Base-by-base conservation (phyloP, 2,329 filamentous ascomycete genomes). In the Pseudogymnoascus sp. region DNA sequence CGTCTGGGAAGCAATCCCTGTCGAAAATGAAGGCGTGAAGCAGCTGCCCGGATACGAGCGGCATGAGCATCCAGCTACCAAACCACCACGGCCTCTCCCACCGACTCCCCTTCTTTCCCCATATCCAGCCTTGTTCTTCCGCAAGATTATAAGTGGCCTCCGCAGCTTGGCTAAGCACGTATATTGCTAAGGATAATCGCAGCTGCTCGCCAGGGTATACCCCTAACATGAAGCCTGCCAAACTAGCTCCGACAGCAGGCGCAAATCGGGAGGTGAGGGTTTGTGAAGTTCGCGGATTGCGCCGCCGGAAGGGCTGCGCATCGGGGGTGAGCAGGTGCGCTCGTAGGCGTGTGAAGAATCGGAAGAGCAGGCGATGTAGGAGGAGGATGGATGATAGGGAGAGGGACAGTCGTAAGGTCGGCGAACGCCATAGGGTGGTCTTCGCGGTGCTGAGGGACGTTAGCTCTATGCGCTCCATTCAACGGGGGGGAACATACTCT, bases 101-200 rank as follows among this genome's bases (percentile, higher is more conserved):
- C 69, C 82, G 83, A 64, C 75, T 71, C 12, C 76, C 70, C 5
- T 78, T 81, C 66, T 79, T 80, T 1, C 84, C 84, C 85, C 85
- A 88, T 59, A 88, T 78, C 69, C 82, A 85, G 5, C 87, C 87
- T 42, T 89, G 85, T 48, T 88, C 85, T 71, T 96, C 90, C 4
- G 91, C 81, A 17, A 87, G 80, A 73, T 96, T 96, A 81, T 92
- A 97, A 4, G 84, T 81, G 68, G 93, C 94, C 72, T 99, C 93
- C 38, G 95, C 78, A 1, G 91, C 90, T 59, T 91, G 84, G 67
- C 91, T 93, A 65, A 91, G 80, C 62, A 87, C 80, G 72, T 93
- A 95, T 65, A 97, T 90, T 12, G 91, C 87, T 55, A 94, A 82
- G 0, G 90, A 91, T 61, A 93, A 80, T 59, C 94, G 86, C 68